These are phyloP conservation scores for barley (Hordeum vulgare) DNA, from an alignment of 176 grass and related monocot species.

Conservation along the genomic window MorexV3_pseudomolecules_assembly NC_058518.1:433220357-433220856, in stretches of 20 bases:
- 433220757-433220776: not conserved
- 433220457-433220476: not conserved
- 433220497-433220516: slow-evolving; percentile 36
- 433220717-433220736: not conserved
- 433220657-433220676: slow-evolving; percentile 1
- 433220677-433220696: slow-evolving; percentile 12
- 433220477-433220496: slow-evolving; percentile 8
- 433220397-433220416: slow-evolving; percentile 5
- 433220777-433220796: slow-evolving; percentile 18
- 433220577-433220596: slow-evolving; percentile 14
- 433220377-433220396: not conserved
- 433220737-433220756: slow-evolving; percentile 5
- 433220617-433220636: not conserved
- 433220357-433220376: slow-evolving; percentile 7
- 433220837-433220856: slow-evolving; percentile 31
- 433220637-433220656: slow-evolving; percentile 11
- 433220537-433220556: not conserved
- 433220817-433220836: slow-evolving; percentile 26
- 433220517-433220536: slow-evolving; percentile 8
- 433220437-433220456: not conserved
- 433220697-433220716: not conserved
- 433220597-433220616: slow-evolving; percentile 12
- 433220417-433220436: not conserved
- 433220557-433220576: not conserved
- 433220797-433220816: slow-evolving; percentile 17